phyloP scores from a whole-genome alignment of 2,329 filamentous ascomycete genomes.

The Ophiostoma piceae region DNA sequence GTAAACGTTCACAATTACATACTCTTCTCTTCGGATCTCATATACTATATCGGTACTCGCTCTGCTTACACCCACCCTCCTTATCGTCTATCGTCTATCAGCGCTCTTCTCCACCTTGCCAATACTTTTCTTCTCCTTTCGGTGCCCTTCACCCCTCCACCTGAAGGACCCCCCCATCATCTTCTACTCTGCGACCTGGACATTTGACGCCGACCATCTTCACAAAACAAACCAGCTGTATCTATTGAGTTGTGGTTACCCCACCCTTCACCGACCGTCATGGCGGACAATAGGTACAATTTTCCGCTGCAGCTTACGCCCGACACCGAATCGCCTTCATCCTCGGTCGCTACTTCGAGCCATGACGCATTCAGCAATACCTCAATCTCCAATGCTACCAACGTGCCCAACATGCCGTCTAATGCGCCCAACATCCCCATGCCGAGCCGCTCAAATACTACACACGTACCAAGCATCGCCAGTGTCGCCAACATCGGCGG shows the following conservation, averaged over 20 bases:
- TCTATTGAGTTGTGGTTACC: not conserved
- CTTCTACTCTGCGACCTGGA: not conserved
- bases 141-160: not conserved
- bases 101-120: not conserved
- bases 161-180: not conserved
- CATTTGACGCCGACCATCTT: not conserved
- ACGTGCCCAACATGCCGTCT: not conserved
- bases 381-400: not conserved
- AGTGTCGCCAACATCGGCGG: conserved; percentile 1
- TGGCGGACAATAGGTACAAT: conserved; percentile 18
- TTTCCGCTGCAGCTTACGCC: conserved; percentile 18
- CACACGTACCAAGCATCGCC: conserved; percentile 5
- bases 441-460: conserved; percentile 10
- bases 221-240: not conserved
- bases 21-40: not conserved
- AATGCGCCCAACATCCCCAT: not conserved
- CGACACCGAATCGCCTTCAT: conserved; percentile 24
- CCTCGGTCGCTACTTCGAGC: not conserved
- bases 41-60: not conserved
- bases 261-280: not conserved
- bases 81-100: not conserved
- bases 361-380: conserved; percentile 17
- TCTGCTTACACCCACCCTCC: not conserved
- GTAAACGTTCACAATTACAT: too few species aligned
- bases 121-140: conserved; percentile 9